Percentiles rank a stretch among this genome's conserved stretches.
These are phyloP conservation scores for Torrubiellomyces zombiae DNA, from an alignment of 2,329 filamentous ascomycete genomes.

Conservation along the genomic window DNA sequence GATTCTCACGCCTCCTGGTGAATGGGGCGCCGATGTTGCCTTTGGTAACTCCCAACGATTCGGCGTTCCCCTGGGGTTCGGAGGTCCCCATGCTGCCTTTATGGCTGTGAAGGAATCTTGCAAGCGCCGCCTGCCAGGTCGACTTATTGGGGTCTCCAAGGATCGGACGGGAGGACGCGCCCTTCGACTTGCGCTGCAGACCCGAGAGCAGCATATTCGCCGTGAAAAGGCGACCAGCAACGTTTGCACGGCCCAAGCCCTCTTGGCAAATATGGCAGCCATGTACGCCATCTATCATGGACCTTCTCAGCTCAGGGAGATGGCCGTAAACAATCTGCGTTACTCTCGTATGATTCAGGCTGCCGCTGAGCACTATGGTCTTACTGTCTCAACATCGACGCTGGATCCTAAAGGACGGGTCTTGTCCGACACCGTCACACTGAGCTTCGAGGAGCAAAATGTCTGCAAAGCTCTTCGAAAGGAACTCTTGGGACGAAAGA, in stretches of 20 bases:
- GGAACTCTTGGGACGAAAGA: conserved; percentile 35
- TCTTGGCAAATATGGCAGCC: conserved; percentile 89
- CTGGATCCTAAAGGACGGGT: conserved; percentile 38
- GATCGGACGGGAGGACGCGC: conserved; percentile 71
- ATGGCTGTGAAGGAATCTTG: conserved; percentile 82
- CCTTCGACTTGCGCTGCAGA: conserved; percentile 74
- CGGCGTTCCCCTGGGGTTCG: conserved; percentile 80
- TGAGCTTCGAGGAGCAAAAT: conserved; percentile 26
- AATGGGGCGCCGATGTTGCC: conserved; percentile 89
- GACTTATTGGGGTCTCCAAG: conserved; percentile 80
- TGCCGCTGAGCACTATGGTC: conserved; percentile 45
- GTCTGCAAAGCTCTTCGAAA: conserved; percentile 9
- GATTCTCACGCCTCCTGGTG: conserved; percentile 72
- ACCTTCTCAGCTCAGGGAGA: conserved; percentile 63
- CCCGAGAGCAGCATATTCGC: conserved; percentile 88
- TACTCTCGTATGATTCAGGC: conserved; percentile 54
- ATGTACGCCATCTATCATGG: conserved; percentile 93
- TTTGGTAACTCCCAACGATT: conserved; percentile 87
- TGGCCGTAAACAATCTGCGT: conserved; percentile 62
- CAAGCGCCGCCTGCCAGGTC: conserved; percentile 87
- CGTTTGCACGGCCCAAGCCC: conserved; percentile 86
- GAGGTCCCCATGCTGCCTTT: conserved; percentile 92
- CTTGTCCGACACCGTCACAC: conserved; percentile 66
- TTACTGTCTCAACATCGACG: conserved; percentile 41
- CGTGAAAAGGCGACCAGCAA: conserved; percentile 96